Base-by-base conservation (phyloP, 148 eudicot species). In the Rhododendron henanense region DNA sequence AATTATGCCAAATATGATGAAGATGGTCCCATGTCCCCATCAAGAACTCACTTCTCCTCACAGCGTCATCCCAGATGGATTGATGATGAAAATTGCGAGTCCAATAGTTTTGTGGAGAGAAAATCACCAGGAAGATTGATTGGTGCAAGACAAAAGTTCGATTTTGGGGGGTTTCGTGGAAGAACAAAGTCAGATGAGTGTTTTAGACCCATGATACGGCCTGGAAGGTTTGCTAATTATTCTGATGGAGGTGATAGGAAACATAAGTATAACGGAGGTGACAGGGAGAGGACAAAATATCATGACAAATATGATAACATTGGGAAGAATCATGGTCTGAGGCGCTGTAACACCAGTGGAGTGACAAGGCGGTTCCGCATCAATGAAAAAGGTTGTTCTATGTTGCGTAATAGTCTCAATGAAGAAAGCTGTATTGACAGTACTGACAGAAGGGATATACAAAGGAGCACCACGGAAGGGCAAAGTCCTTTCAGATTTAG, bases 121-220 rank as follows among this genome's bases (percentile, higher is more conserved):
- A 87, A 90, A 82, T 90, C 94, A 80, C 93, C 95, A 9, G 89
- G 75, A 9, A 91, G 93, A 84, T 63, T 81, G 73, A 87, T 90
- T 28, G 88, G 86, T 53, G 88, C 87, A 45, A 86, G 61, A n/a
- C 92, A 89, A 67, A 89, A 90, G 84, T 90, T 88, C 45, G 91
- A 90, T 82, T 65, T 87, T 19, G 87, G 78, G n/a, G 91, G 90
- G 65, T 88, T 89, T 63, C 73, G 86, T 6, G 92, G 86, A 67
- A 88, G 93, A 82, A 31, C 77, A 82, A 76, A 57, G 31, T 25
- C 82, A 13, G 85, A 82, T 63, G 85, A 75, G 6, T 48, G 71
- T 33, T 78, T 76, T 61, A 83, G 85, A 83, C 78, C 88, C 10
- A 13, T 21, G 77, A 41, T 48, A 23, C 65, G 73, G 28, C 45